Evolutionary conservation across 1,139 yeast genomes (phyloP).

Genomic region (Nadsonia starkeyi-henricii): DNA sequence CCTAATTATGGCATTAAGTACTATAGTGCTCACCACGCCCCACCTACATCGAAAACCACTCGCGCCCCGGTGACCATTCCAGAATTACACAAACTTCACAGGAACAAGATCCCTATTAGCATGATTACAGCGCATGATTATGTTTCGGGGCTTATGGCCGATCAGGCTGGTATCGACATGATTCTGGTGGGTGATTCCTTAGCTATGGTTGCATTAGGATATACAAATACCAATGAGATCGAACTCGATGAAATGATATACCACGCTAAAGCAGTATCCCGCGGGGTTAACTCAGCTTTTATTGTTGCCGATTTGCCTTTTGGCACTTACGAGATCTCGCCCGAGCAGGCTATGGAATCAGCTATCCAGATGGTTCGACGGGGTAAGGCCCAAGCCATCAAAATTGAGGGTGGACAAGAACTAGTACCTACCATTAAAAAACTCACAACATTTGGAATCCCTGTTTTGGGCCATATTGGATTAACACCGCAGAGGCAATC

Average conservation of each 20-base stretch:
- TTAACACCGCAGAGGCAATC: slow-evolving; percentile 81
- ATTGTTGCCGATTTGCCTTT: slow-evolving; percentile 83
- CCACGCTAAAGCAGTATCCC: slow-evolving; percentile 59
- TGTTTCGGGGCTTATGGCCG: slow-evolving; percentile 62
- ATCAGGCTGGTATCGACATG: slow-evolving; percentile 53
- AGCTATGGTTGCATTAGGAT: slow-evolving; percentile 85
- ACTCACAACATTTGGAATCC: slow-evolving; percentile 58
- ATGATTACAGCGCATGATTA: slow-evolving; percentile 82
- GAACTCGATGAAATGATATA: slow-evolving; percentile 66
- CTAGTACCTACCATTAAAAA: slow-evolving; percentile 35
- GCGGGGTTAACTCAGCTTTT: slow-evolving; percentile 56
- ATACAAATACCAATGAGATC: slow-evolving; percentile 60
- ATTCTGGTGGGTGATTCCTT: slow-evolving; percentile 82
- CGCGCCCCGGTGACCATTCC: slow-evolving; percentile 24
- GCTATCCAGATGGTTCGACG: slow-evolving; percentile 48
- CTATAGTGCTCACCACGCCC: slow-evolving; percentile 5
- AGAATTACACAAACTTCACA: slow-evolving; percentile 33
- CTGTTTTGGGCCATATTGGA: slow-evolving; percentile 88
- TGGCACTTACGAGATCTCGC: slow-evolving; percentile 63
- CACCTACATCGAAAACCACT: slow-evolving; percentile 2
- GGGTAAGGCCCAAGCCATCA: slow-evolving; percentile 62
- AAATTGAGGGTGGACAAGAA: slow-evolving; percentile 73
- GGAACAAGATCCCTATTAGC: slow-evolving; percentile 40
- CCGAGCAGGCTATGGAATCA: slow-evolving; percentile 49
- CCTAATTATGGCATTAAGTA: not conserved